These are phyloP conservation scores for Ceriops zippeliana DNA, from an alignment of 345 rosid species.

Conservation along the genomic window DNA sequence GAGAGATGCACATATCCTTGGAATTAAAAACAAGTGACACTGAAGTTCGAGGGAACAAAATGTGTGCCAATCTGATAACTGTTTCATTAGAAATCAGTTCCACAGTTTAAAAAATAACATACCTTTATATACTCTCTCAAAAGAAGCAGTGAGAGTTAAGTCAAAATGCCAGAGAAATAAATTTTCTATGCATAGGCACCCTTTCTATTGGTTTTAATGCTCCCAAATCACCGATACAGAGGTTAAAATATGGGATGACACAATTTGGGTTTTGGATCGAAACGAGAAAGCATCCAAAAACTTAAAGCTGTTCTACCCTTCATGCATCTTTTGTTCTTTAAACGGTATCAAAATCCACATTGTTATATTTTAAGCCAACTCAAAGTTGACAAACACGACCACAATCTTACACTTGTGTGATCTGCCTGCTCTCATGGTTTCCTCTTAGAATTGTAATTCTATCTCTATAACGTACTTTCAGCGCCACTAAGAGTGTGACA, in stretches of 20 bases:
- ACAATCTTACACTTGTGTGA: slow-evolving; percentile 93
- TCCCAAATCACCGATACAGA: not conserved
- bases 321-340: not conserved
- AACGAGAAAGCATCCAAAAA: too few relatives aligned
- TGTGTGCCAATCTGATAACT: not conserved
- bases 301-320: too few relatives aligned
- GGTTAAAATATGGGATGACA: too few relatives aligned
- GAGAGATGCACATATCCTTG: too few relatives aligned
- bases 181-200: not conserved
- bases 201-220: not conserved
- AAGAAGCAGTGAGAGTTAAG: not conserved
- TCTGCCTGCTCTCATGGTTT: slow-evolving; percentile 98
- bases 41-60: too few relatives aligned
- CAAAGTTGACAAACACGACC: not conserved
- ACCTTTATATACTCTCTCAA: too few relatives aligned
- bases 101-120: too few relatives aligned
- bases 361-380: not conserved
- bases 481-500: slow-evolving; percentile 88
- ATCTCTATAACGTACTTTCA: slow-evolving; percentile 96
- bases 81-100: not conserved
- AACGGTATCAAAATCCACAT: slow-evolving; percentile 3
- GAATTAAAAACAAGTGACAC: too few relatives aligned
- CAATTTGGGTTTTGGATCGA: too few relatives aligned
- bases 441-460: slow-evolving; percentile 94
- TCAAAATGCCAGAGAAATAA: not conserved